Conservation (phyloP, 345 rosid genomes). For the Xanthoceras sorbifolium region DNA sequence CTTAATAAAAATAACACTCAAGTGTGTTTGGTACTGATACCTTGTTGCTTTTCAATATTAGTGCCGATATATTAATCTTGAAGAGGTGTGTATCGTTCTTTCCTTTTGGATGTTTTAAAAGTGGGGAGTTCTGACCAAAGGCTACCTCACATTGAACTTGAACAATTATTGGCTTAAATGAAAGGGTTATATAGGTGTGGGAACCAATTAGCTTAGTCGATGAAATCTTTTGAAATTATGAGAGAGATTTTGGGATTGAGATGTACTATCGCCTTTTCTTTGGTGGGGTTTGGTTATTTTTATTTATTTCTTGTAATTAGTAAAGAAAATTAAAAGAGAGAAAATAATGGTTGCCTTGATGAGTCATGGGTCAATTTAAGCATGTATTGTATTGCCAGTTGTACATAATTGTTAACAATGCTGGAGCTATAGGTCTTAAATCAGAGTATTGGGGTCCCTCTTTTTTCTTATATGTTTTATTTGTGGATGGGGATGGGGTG, state of each 20-base stretch:
- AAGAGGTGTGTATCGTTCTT: background rate
- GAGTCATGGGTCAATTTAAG: background rate
- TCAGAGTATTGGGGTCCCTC: background rate
- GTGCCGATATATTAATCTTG: conserved; percentile 10
- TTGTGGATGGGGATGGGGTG: background rate
- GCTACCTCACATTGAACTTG: background rate
- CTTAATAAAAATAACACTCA: conserved; percentile 26
- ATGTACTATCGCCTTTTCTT: background rate
- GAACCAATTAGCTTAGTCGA: background rate
- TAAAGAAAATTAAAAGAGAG: too few species aligned
- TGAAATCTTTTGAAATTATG: background rate
- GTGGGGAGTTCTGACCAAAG: conserved; percentile 1
- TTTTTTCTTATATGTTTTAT: background rate
- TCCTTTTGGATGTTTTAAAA: background rate
- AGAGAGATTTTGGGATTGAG: background rate
- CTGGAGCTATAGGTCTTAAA: background rate
- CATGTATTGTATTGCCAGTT: background rate
- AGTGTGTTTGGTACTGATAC: conserved; percentile 31
- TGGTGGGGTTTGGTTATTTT: background rate
- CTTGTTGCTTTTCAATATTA: conserved; percentile 31
- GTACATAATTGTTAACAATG: background rate
- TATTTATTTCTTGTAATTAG: too few species aligned
- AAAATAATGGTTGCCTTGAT: background rate
- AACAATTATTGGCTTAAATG: background rate
- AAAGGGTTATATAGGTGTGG: background rate